Base-by-base conservation (phyloP, 306 rosid genomes). In the Castanea mollissima region DNA sequence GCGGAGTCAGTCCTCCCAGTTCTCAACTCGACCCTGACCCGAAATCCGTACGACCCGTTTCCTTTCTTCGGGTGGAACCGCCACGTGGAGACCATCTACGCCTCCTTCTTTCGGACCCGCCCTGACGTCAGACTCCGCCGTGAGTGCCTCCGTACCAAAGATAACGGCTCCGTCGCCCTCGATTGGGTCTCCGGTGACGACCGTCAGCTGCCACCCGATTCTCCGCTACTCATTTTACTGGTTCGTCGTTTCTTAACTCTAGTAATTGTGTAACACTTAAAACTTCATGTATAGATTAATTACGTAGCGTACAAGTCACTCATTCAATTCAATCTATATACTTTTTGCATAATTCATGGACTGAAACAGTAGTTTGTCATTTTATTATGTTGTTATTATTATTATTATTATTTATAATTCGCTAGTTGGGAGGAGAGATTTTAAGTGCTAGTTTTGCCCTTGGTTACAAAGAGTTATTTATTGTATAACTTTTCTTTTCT, bases 151-250 rank as follows among this genome's bases (percentile, higher is more conserved):
- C 87, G 90, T 1, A 86, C 89, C 1, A 34, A 77, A 5, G 99
- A 95, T 51, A 82, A 86, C 9, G 99, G 98, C 3, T 46, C 90
- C 59, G 94, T 95, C 4, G 85, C 99, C 8, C 89, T 95, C 59
- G 99, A 95, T 75, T 95, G 99, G 99, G 93, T 87, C 67, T 62
- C 92, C 55, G 94, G 90, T 19, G 96, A 95, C 38, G 83, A 90
- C 59, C 79, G 52, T 2, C 80, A 69, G 10, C 77, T 91, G 67
- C 79, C 91, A 0, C 70, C 87, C 3, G 89, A 92, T 27, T 74
- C 98, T 76, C 96, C 98, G 0, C 76, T 95, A 75, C 87, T 92
- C 76, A 89, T 95, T 76, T 87, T 95, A 56, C 89, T 95, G 97
- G 99, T 94, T 58, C 63, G 92, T 75, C 52, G 12, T 4, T 21